These are phyloP conservation scores for Raddia distichophylla DNA, from an alignment of 176 grass and related monocot species.

Conservation along the genomic window DNA sequence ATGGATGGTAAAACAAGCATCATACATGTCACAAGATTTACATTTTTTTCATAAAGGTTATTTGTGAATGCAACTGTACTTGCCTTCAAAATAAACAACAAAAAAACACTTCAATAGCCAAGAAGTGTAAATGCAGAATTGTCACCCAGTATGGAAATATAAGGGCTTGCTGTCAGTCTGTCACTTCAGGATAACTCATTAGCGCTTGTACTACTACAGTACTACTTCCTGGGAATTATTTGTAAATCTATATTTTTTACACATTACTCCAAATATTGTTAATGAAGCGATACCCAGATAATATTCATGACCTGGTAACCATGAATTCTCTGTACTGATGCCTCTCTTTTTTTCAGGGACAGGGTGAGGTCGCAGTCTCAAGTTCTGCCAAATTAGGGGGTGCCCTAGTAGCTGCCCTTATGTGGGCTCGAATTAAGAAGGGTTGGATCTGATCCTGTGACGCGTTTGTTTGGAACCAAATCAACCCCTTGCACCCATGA, in stretches of 20 bases:
- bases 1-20: too few relatives aligned
- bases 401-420: slow-evolving; percentile 61
- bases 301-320: slow-evolving; percentile 7
- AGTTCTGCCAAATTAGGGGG: slow-evolving; percentile 76
- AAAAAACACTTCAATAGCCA: too few relatives aligned
- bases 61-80: too few relatives aligned
- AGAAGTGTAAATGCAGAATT: too few relatives aligned
- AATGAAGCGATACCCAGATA: background rate
- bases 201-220: too few relatives aligned
- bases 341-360: slow-evolving; percentile 52
- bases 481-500: background rate
- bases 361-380: slow-evolving; percentile 58
- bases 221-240: background rate
- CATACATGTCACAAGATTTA: too few relatives aligned
- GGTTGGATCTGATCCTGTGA: slow-evolving; percentile 56
- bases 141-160: too few relatives aligned
- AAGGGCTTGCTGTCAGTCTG: too few relatives aligned
- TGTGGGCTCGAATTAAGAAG: slow-evolving; percentile 67
- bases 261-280: background rate
- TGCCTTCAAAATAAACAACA: too few relatives aligned
- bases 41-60: too few relatives aligned
- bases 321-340: slow-evolving; percentile 19
- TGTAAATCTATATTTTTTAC: slow-evolving; percentile 7
- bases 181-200: too few relatives aligned
- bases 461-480: slow-evolving; percentile 21